phyloP scores from a whole-genome alignment of 2,329 filamentous ascomycete genomes.

The Graphilbum fragrans region DNA sequence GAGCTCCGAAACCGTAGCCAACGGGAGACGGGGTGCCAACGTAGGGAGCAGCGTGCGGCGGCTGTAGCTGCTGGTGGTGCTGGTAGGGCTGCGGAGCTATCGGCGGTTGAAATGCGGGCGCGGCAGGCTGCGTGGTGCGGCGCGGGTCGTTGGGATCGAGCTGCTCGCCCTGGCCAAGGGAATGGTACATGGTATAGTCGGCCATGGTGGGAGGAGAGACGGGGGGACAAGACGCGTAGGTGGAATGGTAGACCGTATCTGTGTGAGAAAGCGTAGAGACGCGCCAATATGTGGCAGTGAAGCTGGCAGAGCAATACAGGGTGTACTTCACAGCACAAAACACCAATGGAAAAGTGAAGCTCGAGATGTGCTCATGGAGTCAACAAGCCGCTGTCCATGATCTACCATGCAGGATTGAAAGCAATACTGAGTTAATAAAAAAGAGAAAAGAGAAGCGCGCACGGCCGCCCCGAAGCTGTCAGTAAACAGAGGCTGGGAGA shows the following conservation, averaged over 20 bases:
- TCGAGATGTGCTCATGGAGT: background rate
- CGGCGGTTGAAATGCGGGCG: slow-evolving; percentile 37
- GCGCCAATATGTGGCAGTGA: background rate
- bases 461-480: too few species aligned
- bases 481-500: too few species aligned
- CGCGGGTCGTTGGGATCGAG: slow-evolving; percentile 39
- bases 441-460: background rate
- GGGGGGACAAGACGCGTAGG: background rate
- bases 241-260: background rate
- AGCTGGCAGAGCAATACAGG: background rate
- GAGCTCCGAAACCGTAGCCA: slow-evolving; percentile 13
- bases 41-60: slow-evolving; percentile 22
- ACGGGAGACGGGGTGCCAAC: slow-evolving; percentile 15
- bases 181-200: slow-evolving; percentile 39
- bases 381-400: background rate
- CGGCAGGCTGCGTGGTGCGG: slow-evolving; percentile 26
- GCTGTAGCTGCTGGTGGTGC: slow-evolving; percentile 22
- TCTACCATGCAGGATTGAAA: background rate
- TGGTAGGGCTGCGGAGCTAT: slow-evolving; percentile 42
- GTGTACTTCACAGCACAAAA: background rate
- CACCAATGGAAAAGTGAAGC: background rate
- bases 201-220: slow-evolving; percentile 13
- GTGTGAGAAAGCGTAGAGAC: background rate
- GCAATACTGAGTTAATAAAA: background rate
- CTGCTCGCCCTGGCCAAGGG: slow-evolving; percentile 35